phyloP scores from a whole-genome alignment of 345 rosid genomes.

The Erysimum cheiranthoides region DNA sequence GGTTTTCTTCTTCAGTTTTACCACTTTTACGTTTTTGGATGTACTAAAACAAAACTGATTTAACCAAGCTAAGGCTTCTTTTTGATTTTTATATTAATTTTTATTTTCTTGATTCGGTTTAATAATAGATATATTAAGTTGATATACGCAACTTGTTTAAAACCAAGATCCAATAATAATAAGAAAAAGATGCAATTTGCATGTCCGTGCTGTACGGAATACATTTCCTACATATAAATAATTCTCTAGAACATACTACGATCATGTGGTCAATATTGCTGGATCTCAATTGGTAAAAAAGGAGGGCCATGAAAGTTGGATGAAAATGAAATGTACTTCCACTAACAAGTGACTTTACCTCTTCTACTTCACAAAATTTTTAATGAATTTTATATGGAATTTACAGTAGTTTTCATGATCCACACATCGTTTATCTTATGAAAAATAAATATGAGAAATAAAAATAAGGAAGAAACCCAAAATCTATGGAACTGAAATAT shows the following conservation, averaged over 20 bases:
- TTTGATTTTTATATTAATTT: neutral
- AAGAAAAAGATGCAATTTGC: neutral
- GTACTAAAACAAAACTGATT: neutral
- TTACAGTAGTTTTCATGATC: neutral
- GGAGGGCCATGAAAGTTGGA: slow-evolving; percentile 31
- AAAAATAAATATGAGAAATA: neutral
- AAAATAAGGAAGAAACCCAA: slow-evolving; percentile 15
- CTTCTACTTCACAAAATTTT: slow-evolving; percentile 28
- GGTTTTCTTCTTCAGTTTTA: neutral
- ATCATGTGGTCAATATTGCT: slow-evolving; percentile 36
- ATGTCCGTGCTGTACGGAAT: slow-evolving; percentile 22
- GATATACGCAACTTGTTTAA: too few relatives aligned
- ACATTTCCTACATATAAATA: neutral
- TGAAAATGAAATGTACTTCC: slow-evolving; percentile 38
- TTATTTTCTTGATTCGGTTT: neutral
- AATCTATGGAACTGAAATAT: slow-evolving; percentile 22
- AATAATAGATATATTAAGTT: too few relatives aligned
- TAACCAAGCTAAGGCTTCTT: neutral
- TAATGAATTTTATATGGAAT: neutral
- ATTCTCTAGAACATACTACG: neutral
- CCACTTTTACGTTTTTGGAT: neutral
- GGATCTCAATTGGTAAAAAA: slow-evolving; percentile 5
- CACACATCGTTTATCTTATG: neutral
- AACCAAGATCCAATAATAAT: neutral
- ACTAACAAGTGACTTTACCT: slow-evolving; percentile 41